Evolutionary conservation across 2,329 filamentous ascomycete genomes (phyloP), one percentile per base, ranked within the genome.

Genomic region (Penicillium glabrum): DNA sequence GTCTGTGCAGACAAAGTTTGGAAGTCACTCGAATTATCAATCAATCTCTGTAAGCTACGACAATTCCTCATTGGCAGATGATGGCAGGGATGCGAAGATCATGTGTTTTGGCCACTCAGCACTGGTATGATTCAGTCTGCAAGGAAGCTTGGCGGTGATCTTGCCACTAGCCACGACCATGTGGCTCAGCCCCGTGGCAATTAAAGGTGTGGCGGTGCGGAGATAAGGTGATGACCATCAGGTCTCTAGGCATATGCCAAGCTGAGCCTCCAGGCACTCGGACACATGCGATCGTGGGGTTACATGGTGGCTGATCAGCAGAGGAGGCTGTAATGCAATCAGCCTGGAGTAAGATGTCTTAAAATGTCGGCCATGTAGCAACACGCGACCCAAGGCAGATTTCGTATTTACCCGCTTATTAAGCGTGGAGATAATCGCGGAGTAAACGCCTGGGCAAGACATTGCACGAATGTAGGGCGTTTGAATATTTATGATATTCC

Each of bases 101-200:
- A 21, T 19, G 7, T 48, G 11, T 16, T 23, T 48, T 16, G 9
- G 29, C 16, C 46, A 48, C 26, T 47, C 24, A 47, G 45, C 26
- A 29, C 19, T 19, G 19, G 35, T 13, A 13, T 19, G 27, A 47
- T 33, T 31, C 26, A 27, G 24, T 46, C 45, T 47, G 26, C 45
- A 47, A 23, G 19, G 46, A 48, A 48, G 39, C 49, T 45, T 31
- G 27, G 49, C 43, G 49, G 19, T 23, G 49, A 33, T 35, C 29
- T 9, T 27, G 8, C 46, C 49, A 51, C 43, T 21, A 50, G 51
- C 51, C 51, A 53, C 51, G 35, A n/a, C 9, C 26, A 33, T 33
- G 49, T 52, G 49, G 49, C 49, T 19, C 8, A 35, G 49, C 24
- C 23, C 5, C 31, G 43, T 46, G 43, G 51, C 51, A 53, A 46